Percentiles rank a stretch among this genome's conserved stretches.
These are phyloP conservation scores for Venturia pyrina DNA, from an alignment of 2,329 filamentous ascomycete genomes.

Conservation along the genomic window DNA sequence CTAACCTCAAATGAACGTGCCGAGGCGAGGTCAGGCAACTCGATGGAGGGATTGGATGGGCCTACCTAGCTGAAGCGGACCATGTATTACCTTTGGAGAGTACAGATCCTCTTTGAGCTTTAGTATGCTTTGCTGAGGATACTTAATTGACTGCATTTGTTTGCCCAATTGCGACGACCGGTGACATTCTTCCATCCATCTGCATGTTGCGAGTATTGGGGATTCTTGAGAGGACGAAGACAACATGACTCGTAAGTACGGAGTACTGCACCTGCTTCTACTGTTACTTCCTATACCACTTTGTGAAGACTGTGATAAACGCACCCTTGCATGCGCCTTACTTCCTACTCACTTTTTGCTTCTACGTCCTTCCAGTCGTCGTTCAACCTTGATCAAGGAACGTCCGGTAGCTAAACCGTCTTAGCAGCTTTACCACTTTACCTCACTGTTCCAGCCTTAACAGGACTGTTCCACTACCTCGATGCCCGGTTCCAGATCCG, in stretches of 20 bases:
- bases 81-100: neutral
- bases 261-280: too few relatives aligned
- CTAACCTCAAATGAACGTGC: neutral
- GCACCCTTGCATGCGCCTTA: too few relatives aligned
- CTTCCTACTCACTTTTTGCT: too few relatives aligned
- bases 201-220: neutral
- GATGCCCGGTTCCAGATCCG: constrained; percentile 9
- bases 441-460: constrained; percentile 1
- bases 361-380: neutral
- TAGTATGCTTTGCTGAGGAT: neutral
- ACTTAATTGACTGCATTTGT: neutral
- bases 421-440: constrained; percentile 2
- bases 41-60: neutral
- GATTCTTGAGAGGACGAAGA: neutral
- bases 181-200: neutral
- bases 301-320: neutral
- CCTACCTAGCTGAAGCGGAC: neutral
- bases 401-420: neutral
- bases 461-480: constrained; percentile 10
- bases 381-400: neutral
- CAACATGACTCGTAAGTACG: constrained; percentile 1
- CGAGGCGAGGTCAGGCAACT: neutral
- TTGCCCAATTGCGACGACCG: neutral
- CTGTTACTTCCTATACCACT: neutral
- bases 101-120: neutral